Conservation (phyloP, 176 grass and related monocot genomes). For the Carex cristatella region DNA sequence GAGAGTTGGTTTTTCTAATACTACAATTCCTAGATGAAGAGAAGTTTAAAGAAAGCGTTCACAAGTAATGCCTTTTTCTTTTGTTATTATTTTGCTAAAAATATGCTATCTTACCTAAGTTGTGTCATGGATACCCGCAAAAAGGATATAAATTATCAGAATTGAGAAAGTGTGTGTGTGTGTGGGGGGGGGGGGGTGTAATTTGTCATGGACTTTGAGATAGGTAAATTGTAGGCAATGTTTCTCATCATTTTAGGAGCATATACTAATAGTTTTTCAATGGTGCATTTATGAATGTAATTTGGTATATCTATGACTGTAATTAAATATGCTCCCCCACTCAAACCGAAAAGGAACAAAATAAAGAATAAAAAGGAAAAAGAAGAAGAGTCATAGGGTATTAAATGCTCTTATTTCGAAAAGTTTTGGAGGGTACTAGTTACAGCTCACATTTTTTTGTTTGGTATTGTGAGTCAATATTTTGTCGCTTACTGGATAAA, state of each 20-base stretch:
- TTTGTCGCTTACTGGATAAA: neutral
- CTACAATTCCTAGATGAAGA: conserved; percentile 46
- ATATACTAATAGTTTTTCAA: neutral
- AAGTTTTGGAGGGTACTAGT: neutral
- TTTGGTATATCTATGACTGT: neutral
- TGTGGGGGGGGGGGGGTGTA: neutral
- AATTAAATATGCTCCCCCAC: neutral
- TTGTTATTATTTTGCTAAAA: neutral
- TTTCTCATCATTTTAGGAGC: neutral
- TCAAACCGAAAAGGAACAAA: neutral
- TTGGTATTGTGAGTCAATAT: neutral
- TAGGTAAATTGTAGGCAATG: neutral
- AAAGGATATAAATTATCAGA: neutral
- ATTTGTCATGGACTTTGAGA: neutral
- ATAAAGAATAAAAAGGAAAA: neutral
- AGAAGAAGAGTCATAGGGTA: neutral
- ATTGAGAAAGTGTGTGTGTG: neutral
- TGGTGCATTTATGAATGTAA: neutral
- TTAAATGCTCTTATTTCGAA: neutral
- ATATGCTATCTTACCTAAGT: neutral
- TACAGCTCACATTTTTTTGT: neutral
- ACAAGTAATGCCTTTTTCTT: conserved; percentile 31
- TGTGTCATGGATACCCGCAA: neutral
- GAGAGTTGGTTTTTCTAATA: conserved; percentile 46
- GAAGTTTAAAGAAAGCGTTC: conserved; percentile 44